Conservation (phyloP, 1,284 basidiomycete genomes). For the Melanopsichium pennsylvanicum region DNA sequence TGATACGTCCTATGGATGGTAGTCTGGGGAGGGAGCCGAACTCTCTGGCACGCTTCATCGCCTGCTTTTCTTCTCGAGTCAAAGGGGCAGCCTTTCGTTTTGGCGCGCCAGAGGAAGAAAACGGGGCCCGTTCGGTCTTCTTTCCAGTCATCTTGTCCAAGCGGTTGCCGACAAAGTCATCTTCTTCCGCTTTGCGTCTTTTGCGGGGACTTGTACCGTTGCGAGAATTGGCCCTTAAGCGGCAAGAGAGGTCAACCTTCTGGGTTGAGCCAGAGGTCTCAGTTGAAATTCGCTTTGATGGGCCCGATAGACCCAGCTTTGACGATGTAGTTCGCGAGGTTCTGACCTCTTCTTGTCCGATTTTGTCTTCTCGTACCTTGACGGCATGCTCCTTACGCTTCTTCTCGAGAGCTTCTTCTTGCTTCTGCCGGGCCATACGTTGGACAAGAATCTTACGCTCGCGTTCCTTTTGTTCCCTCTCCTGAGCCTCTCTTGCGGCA, state of each 20-base stretch:
- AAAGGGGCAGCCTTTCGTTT: conserved; percentile 27
- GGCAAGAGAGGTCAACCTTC: conserved; percentile 33
- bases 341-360: conserved; percentile 11
- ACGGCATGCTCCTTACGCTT: conserved; percentile 28
- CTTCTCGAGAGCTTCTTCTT: conserved; percentile 33
- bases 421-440: conserved; percentile 34
- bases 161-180: conserved; percentile 46
- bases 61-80: conserved; percentile 53
- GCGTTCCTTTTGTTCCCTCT: conserved; percentile 36
- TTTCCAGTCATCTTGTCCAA: conserved; percentile 15
- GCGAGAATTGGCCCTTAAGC: conserved; percentile 6
- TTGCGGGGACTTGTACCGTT: conserved; percentile 1
- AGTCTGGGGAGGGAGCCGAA: conserved; percentile 30
- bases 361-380: conserved; percentile 4
- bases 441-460: conserved; percentile 39
- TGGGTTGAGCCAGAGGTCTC: conserved; percentile 27
- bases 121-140: conserved; percentile 5
- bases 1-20: conserved; percentile 11
- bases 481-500: conserved; percentile 35
- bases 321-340: not conserved
- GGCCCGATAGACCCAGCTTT: not conserved
- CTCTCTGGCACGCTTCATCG: conserved; percentile 32
- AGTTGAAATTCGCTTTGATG: not conserved
- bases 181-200: conserved; percentile 38
- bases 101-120: conserved; percentile 7